A percentile compares a stretch with the other conserved stretches of the same genome.
Conservation (phyloP, 2,329 filamentous ascomycete species). For the Ceratocystis albifundus region DNA sequence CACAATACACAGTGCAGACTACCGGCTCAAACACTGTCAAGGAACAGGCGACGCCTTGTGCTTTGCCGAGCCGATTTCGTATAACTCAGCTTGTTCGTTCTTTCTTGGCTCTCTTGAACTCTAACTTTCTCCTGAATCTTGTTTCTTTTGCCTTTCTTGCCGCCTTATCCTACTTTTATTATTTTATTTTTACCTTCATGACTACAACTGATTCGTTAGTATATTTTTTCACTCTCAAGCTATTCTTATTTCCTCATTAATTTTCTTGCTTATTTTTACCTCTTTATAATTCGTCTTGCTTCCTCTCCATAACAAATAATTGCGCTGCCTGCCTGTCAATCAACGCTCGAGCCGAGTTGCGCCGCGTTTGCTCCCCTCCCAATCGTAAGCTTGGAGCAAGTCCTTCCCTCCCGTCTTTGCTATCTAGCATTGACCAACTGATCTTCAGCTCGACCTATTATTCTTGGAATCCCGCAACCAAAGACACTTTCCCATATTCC, state of each 20-base stretch:
- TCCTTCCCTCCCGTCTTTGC: not conserved
- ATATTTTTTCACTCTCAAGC: not conserved
- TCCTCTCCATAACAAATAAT: not conserved
- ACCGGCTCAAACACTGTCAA: not conserved
- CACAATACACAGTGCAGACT: not conserved
- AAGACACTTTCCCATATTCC: constrained; percentile 11
- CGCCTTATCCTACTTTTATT: not conserved
- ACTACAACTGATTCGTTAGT: not conserved
- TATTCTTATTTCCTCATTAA: constrained; percentile 3
- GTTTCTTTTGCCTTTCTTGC: not conserved
- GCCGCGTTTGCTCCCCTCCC: not conserved
- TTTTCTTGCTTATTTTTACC: not conserved
- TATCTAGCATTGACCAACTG: not conserved
- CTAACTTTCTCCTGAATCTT: constrained; percentile 7
- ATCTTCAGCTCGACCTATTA: constrained; percentile 3
- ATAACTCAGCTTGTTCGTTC: constrained; percentile 7
- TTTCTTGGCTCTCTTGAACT: constrained; percentile 6
- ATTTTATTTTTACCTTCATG: not conserved
- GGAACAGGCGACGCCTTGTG: not conserved
- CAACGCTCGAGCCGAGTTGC: constrained; percentile 12
- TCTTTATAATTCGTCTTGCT: not conserved
- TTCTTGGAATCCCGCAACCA: constrained; percentile 15
- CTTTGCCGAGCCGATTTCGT: constrained; percentile 8
- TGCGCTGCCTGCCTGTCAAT: not conserved
- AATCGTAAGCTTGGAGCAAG: not conserved